A percentile compares a stretch with the other conserved stretches of the same genome.
These are phyloP conservation scores for Loxodes magnus DNA, from an alignment of 73 alveolate genomes.

Conservation along the genomic window DNA sequence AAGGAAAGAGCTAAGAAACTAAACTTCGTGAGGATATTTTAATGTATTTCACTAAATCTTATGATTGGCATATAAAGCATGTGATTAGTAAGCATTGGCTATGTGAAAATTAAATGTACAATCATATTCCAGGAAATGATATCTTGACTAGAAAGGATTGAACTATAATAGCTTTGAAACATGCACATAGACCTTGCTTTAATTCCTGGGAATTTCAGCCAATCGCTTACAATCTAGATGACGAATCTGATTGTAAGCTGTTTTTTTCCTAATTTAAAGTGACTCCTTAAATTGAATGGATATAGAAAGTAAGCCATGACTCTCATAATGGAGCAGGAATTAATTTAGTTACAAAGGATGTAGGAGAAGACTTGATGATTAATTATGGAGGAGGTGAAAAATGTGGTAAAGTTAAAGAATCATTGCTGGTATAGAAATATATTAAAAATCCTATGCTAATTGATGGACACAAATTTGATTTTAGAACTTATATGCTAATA, in stretches of 20 bases:
- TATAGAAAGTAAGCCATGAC: neutral
- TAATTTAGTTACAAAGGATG: neutral
- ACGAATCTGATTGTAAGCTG: constrained; percentile 2
- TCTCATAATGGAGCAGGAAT: constrained; percentile 13
- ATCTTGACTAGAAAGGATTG: constrained; percentile 2
- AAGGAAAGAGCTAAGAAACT: neutral
- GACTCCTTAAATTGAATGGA: neutral
- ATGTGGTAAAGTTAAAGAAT: constrained; percentile 31
- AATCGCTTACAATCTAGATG: neutral
- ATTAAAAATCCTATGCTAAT: constrained; percentile 66
- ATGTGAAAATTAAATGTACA: constrained; percentile 1
- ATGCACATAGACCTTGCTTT: constrained; percentile 7
- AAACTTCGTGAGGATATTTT: neutral
- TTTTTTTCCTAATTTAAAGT: neutral
- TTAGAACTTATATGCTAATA: constrained; percentile 71
- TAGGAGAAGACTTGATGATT: neutral
- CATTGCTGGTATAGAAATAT: constrained; percentile 67
- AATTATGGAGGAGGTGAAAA: constrained; percentile 4
- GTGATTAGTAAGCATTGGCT: neutral
- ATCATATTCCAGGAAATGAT: constrained; percentile 16
- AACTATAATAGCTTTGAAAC: neutral
- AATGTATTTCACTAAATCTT: neutral
- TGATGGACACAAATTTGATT: constrained; percentile 79
- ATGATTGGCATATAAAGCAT: neutral
- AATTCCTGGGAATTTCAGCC: constrained; percentile 10